These are phyloP conservation scores for Metschnikowia reukaufii DNA, from an alignment of 805 yeast genomes.

Conservation along the genomic window DNA sequence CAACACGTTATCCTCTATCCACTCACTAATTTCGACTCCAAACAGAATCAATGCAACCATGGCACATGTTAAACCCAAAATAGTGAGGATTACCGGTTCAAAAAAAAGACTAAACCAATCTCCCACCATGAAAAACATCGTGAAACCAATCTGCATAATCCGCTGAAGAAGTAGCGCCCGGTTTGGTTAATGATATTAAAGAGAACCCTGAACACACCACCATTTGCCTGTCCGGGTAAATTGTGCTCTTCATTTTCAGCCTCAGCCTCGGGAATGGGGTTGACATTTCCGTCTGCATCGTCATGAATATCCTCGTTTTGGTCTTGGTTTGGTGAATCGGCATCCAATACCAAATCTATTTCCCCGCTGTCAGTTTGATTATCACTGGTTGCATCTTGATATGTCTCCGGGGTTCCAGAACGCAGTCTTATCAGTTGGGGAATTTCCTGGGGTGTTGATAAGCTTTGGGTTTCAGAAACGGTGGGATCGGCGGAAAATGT, in stretches of 20 bases:
- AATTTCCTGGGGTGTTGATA: not conserved
- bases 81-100: slow-evolving; percentile 7
- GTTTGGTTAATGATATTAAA: slow-evolving; percentile 1
- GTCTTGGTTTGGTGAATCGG: too few species aligned
- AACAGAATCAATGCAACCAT: slow-evolving; percentile 11
- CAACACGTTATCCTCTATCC: slow-evolving; percentile 17
- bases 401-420: too few species aligned
- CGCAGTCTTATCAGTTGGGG: not conserved
- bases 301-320: too few species aligned
- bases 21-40: slow-evolving; percentile 14
- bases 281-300: too few species aligned
- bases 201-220: slow-evolving; percentile 1
- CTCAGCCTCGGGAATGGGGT: too few species aligned
- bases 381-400: too few species aligned
- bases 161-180: slow-evolving; percentile 6
- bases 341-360: too few species aligned
- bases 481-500: too few species aligned
- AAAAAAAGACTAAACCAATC: slow-evolving; percentile 4
- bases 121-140: slow-evolving; percentile 10
- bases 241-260: not conserved
- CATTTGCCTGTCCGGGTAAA: not conserved
- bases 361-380: too few species aligned
- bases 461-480: too few species aligned
- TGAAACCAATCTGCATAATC: slow-evolving; percentile 7
- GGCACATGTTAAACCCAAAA: slow-evolving; percentile 3